Percentiles rank a stretch among this genome's conserved stretches.
Conservation (phyloP, 2,329 filamentous ascomycete genomes). For the Venturia carpophila region DNA sequence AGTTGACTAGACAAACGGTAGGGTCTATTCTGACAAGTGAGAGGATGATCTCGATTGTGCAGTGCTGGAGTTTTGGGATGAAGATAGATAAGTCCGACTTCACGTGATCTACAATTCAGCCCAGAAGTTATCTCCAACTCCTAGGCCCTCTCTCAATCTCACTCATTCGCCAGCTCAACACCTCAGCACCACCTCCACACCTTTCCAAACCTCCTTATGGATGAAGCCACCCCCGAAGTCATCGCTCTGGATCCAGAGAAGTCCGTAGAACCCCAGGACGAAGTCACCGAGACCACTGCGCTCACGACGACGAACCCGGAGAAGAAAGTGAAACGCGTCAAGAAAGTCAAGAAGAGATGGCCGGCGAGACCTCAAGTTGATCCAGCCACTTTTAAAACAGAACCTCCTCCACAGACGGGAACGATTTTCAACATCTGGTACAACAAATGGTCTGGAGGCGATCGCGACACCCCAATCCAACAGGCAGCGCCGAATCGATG, state of each 20-base stretch:
- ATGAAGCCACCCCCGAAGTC: not conserved
- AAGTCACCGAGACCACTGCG: not conserved
- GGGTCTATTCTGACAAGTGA: no score
- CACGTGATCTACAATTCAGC: no score
- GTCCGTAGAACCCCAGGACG: slow-evolving; percentile 5
- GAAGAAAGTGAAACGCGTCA: slow-evolving; percentile 54
- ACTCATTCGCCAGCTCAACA: not conserved
- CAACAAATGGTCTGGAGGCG: slow-evolving; percentile 96
- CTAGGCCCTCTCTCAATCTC: not conserved
- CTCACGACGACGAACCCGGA: slow-evolving; percentile 18
- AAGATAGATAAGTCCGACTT: no score
- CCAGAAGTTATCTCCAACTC: not conserved
- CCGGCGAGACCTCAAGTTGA: slow-evolving; percentile 90
- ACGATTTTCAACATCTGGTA: slow-evolving; percentile 99
- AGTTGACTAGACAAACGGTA: no score
- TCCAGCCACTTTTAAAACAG: slow-evolving; percentile 69
- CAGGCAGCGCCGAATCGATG: slow-evolving; percentile 77
- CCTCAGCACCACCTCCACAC: not conserved
- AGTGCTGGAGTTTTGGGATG: no score
- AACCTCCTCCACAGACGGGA: slow-evolving; percentile 84
- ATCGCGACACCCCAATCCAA: slow-evolving; percentile 85
- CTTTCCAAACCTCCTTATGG: not conserved
- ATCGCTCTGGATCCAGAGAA: not conserved
- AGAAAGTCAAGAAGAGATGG: slow-evolving; percentile 86
- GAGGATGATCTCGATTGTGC: no score